Evolutionary conservation across 1,139 yeast species (phyloP), one percentile per base, ranked within the genome.

Genomic region (Pichia norvegensis): DNA sequence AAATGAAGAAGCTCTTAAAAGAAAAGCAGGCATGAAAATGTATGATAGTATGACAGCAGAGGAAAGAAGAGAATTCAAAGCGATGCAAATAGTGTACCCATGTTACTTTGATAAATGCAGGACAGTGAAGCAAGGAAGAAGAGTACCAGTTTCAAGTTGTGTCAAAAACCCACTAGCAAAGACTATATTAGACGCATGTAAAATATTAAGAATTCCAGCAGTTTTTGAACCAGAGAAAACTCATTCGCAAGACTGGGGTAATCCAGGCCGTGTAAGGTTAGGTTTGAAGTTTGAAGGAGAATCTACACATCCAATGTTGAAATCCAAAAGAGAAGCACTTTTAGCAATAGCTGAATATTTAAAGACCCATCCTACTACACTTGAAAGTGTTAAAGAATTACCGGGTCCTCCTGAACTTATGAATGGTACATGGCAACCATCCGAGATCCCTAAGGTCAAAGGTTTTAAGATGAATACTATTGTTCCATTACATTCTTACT

Each of bases 211-310:
- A 55, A 61, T 80, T 46, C 84, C 75, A 0, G 72, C 84, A 27
- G 69, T 81, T 46, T 71, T 79, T 52, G 92, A 85, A 65, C 79
- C 92, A 52, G 87, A 84, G 52, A 92, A 88, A 66, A 67, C 84
- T 4, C 98, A 92, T 65, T 98, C 98, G 11, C 95, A 88, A 63
- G 98, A 92, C 67, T 92, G 85, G 75, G 95, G 97, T 51, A 92
- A 92, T 61, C 95, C 97, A 1, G 98, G 98, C 14, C 75, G 97
- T 57, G 92, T 92, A 35, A 76, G 95, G 55, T 85, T 88, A 20
- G 67, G 79, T 42, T 56, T 85, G 36, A 81, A 78, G 57, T 55
- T 46, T 46, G 73, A 73, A 49, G 76, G 79, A 17, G 67, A 66
- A 41, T 62, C 67, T 27, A 59, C 65, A 3, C 62, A 59, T 11